phyloP scores from a whole-genome alignment of 1,284 basidiomycete genomes.

The Butyriboletus appendiculatus region DNA sequence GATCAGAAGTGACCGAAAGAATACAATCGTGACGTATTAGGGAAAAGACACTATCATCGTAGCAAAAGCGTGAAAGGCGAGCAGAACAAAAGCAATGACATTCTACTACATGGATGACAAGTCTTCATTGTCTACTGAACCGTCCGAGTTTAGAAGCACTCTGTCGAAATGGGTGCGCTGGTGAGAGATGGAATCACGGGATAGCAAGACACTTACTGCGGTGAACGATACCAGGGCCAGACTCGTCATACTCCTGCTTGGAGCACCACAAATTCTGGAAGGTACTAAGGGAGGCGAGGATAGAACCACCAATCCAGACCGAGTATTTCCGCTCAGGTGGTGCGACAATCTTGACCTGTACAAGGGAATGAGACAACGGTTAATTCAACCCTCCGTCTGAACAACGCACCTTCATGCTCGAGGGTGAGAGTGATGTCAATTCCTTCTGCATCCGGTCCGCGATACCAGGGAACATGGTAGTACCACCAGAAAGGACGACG shows the following conservation, averaged over 20 bases:
- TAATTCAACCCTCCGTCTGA: neutral
- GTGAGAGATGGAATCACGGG: neutral
- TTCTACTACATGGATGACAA: slow-evolving; percentile 30
- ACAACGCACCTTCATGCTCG: slow-evolving; percentile 82
- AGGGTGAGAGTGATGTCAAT: slow-evolving; percentile 80
- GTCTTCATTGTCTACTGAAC: slow-evolving; percentile 24
- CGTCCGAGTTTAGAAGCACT: slow-evolving; percentile 36
- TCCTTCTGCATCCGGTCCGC: slow-evolving; percentile 99
- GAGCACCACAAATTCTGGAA: slow-evolving; percentile 96
- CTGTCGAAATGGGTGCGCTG: slow-evolving; percentile 12
- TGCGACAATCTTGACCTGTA: slow-evolving; percentile 90
- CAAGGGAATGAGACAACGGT: slow-evolving; percentile 6
- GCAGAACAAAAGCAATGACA: slow-evolving; percentile 21
- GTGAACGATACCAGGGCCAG: slow-evolving; percentile 83
- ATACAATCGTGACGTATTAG: slow-evolving; percentile 30
- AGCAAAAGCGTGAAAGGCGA: slow-evolving; percentile 16
- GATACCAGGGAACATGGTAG: slow-evolving; percentile 98
- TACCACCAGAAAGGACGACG: slow-evolving; percentile 94
- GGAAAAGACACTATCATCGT: slow-evolving; percentile 16
- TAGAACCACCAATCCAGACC: slow-evolving; percentile 99
- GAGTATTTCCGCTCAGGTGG: slow-evolving; percentile 94
- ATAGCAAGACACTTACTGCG: slow-evolving; percentile 53
- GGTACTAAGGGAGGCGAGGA: slow-evolving; percentile 92
- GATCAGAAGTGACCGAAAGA: slow-evolving; percentile 11
- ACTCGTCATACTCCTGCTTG: slow-evolving; percentile 92